These are phyloP conservation scores for Lecanicillium sp. DNA, from an alignment of 2,329 filamentous ascomycete species.

Conservation along the genomic window DNA sequence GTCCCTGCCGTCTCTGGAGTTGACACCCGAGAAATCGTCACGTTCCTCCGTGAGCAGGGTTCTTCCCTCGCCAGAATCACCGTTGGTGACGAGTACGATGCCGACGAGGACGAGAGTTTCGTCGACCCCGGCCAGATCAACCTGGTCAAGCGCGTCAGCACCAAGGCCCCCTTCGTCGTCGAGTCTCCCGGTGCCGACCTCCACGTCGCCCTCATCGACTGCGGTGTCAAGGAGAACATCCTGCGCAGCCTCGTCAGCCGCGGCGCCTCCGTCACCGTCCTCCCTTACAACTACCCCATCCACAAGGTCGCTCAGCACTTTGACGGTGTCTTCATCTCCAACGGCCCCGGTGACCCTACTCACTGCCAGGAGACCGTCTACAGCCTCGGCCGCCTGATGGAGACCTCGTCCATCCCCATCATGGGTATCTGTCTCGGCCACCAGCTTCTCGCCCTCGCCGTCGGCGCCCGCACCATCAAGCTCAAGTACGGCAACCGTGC, in stretches of 20 bases:
- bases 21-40: slow-evolving; percentile 95
- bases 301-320: slow-evolving; percentile 98
- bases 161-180: slow-evolving; percentile 96
- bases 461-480: slow-evolving; percentile 87
- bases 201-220: slow-evolving; percentile 93
- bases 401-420: slow-evolving; percentile 82
- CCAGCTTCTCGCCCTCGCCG: slow-evolving; percentile 85
- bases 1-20: slow-evolving; percentile 95
- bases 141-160: slow-evolving; percentile 91
- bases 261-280: slow-evolving; percentile 85
- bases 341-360: slow-evolving; percentile 95
- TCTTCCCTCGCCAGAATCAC: slow-evolving; percentile 93
- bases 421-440: slow-evolving; percentile 98
- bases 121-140: slow-evolving; percentile 95
- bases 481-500: slow-evolving; percentile 99
- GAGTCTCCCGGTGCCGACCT: slow-evolving; percentile 75
- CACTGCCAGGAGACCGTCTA: slow-evolving; percentile 94
- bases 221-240: slow-evolving; percentile 99
- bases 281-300: slow-evolving; percentile 95
- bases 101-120: slow-evolving; percentile 94
- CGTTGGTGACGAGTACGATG: slow-evolving; percentile 95
- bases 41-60: slow-evolving; percentile 89
- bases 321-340: slow-evolving; percentile 98
- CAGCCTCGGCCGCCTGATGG: slow-evolving; percentile 86
- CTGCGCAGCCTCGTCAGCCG: slow-evolving; percentile 88